Base-by-base conservation (phyloP, 1,284 basidiomycete species). In the Phellinidium pouzarii region DNA sequence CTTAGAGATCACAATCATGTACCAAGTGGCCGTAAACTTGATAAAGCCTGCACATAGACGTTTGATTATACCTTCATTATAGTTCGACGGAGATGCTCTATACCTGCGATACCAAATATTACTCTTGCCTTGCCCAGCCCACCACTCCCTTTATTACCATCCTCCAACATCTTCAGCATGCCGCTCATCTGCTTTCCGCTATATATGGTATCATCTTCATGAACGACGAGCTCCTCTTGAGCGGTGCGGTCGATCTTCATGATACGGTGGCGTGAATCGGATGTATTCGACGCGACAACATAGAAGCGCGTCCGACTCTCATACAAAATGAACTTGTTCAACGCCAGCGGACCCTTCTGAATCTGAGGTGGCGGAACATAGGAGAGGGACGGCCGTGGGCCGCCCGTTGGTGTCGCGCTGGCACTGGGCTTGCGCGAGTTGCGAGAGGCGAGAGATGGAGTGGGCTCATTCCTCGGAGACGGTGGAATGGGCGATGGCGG, bases 101-200 rank as follows among this genome's bases (percentile, higher is more conserved):
- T 57, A 87, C 88, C 82, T 59, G 81, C 80, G 58, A 90, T 74
- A 0, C 87, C 87, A 67, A 87, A 94, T 64, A 94, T 90, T 20
- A 87, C 77, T 55, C 79, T 78, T 0, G 88, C 83, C 60, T 86
- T 91, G 4, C 89, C 91, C 55, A 98, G 70, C 1, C 94, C 94
- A 6, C 94, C 94, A 8, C 85, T 85, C 3, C 76, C 78, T 65
- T 85, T 87, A 68, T 97, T 97, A 17, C 94, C 94, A 62, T 97
- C 94, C 57, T 94, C 89, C 12, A 99, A 77, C 88, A 94, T 96
- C 66, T 91, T 90, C 58, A 98, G 75, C 69, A 98, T 82, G 34
- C 85, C 82, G 48, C 81, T 87, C 77, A 97, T 88, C 70, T 99
- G 89, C 61, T 84, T 85, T 11, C 86, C 83, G 41, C 82, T 90